These are phyloP conservation scores for Talaromyces adpressus DNA, from an alignment of 495 filamentous ascomycete genomes.

Conservation along the genomic window DNA sequence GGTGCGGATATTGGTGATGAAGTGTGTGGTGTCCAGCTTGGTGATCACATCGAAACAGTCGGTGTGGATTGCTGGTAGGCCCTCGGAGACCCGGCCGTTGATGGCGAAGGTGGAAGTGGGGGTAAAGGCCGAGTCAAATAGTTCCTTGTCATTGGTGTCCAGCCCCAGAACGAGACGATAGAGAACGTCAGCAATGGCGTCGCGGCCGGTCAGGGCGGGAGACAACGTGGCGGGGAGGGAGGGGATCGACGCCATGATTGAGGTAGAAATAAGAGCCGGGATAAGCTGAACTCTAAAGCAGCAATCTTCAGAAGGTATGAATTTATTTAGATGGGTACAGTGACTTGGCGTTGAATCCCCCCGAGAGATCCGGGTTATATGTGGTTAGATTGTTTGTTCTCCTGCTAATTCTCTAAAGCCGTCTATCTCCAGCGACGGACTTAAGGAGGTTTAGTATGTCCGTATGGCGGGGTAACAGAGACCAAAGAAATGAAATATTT, in stretches of 20 bases:
- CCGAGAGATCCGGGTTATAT: not conserved
- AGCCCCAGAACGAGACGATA: conserved; percentile 21
- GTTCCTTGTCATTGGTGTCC: conserved; percentile 18
- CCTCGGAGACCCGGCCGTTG: conserved; percentile 13
- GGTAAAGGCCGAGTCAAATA: conserved; percentile 20
- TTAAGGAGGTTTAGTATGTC: not conserved
- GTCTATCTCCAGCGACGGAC: not conserved
- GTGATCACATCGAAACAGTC: conserved; percentile 13
- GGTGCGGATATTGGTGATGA: conserved; percentile 23
- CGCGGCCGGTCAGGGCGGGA: conserved; percentile 8
- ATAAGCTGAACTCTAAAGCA: not conserved
- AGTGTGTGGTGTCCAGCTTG: conserved; percentile 27
- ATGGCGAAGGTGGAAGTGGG: conserved; percentile 13
- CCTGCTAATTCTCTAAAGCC: not conserved
- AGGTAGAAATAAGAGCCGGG: not conserved
- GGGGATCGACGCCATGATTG: not conserved
- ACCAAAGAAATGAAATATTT: not conserved
- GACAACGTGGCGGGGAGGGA: not conserved
- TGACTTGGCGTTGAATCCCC: not conserved
- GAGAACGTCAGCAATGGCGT: conserved; percentile 26
- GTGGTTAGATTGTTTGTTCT: not conserved
- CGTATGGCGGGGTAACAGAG: not conserved
- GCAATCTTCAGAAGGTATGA: too few relatives aligned
- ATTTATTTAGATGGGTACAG: not conserved
- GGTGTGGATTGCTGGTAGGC: conserved; percentile 14